A percentile compares a stretch with the other conserved stretches of the same genome.
These are phyloP conservation scores for Posidonia oceanica DNA, from an alignment of 116 monocot genomes.

Conservation along the genomic window DNA sequence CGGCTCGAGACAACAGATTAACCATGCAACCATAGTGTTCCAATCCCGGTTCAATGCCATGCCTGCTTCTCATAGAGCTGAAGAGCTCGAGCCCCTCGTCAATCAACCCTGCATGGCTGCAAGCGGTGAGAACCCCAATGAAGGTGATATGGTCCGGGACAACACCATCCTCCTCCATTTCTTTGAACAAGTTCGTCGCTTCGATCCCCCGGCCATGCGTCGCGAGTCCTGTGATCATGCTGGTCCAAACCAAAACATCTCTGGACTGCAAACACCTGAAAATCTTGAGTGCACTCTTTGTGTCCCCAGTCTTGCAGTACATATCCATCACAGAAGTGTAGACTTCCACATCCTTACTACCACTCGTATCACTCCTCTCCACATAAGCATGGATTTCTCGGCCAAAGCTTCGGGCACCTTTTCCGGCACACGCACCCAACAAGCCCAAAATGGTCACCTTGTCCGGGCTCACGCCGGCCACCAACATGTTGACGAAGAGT, in stretches of 20 bases:
- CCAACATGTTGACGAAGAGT: slow-evolving; percentile 9
- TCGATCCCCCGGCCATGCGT: slow-evolving; percentile 14
- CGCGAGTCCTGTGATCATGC: slow-evolving; percentile 18
- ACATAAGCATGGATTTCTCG: slow-evolving; percentile 16
- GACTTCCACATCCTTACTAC: background rate
- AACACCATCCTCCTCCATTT: slow-evolving; percentile 11
- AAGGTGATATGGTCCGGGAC: slow-evolving; percentile 15
- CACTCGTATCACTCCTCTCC: slow-evolving; percentile 6
- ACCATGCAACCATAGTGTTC: slow-evolving; percentile 28
- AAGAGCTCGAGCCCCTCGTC: slow-evolving; percentile 18
- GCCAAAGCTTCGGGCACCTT: slow-evolving; percentile 2
- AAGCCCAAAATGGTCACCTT: slow-evolving; percentile 23
- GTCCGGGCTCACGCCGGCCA: slow-evolving; percentile 6
- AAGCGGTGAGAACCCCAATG: slow-evolving; percentile 20
- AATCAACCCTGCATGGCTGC: slow-evolving; percentile 25
- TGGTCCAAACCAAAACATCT: slow-evolving; percentile 26
- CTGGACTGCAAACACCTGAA: slow-evolving; percentile 10
- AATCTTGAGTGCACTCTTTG: slow-evolving; percentile 10
- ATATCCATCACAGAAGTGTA: slow-evolving; percentile 18
- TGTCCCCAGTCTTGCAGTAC: slow-evolving; percentile 22
- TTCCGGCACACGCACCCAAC: slow-evolving; percentile 14
- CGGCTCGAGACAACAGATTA: slow-evolving; percentile 22
- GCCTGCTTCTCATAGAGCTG: slow-evolving; percentile 4
- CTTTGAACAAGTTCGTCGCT: slow-evolving; percentile 13
- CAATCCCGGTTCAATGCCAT: slow-evolving; percentile 8